Evolutionary conservation across 495 filamentous ascomycete genomes (phyloP).

Genomic region (Pyrenula aspistea): DNA sequence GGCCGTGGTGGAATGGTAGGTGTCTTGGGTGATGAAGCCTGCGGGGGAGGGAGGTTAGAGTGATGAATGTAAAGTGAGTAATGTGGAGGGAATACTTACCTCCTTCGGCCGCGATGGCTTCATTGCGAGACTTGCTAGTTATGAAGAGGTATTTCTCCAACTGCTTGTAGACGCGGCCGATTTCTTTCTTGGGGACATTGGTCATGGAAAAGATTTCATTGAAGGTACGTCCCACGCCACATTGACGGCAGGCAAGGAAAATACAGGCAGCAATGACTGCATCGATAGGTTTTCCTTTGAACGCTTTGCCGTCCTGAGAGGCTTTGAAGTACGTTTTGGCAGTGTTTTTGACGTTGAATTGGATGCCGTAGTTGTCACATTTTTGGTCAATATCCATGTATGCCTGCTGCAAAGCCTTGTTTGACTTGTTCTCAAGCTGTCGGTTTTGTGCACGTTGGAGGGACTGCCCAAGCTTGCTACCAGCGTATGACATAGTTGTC

Average conservation of each 20-base stretch:
- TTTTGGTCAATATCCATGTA: constrained; percentile 84
- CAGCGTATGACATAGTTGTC: constrained; percentile 73
- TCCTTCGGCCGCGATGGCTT: neutral
- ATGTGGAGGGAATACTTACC: no score
- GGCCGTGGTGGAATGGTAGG: constrained; percentile 61
- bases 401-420: constrained; percentile 63
- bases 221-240: constrained; percentile 77
- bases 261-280: constrained; percentile 91
- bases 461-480: constrained; percentile 52
- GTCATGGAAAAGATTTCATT: constrained; percentile 85
- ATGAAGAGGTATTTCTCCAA: constrained; percentile 67
- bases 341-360: constrained; percentile 66
- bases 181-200: constrained; percentile 92
- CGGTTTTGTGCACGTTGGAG: constrained; percentile 82
- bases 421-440: constrained; percentile 72
- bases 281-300: constrained; percentile 92
- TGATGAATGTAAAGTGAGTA: no score
- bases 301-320: constrained; percentile 78
- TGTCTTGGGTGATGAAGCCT: constrained; percentile 35
- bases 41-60: constrained; percentile 9
- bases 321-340: constrained; percentile 92
- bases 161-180: constrained; percentile 87
- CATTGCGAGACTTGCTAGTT: neutral
- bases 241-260: constrained; percentile 92
- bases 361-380: constrained; percentile 75